Evolutionary conservation across 2,329 filamentous ascomycete species (phyloP).

Genomic region (Dactylellina parvicollis): DNA sequence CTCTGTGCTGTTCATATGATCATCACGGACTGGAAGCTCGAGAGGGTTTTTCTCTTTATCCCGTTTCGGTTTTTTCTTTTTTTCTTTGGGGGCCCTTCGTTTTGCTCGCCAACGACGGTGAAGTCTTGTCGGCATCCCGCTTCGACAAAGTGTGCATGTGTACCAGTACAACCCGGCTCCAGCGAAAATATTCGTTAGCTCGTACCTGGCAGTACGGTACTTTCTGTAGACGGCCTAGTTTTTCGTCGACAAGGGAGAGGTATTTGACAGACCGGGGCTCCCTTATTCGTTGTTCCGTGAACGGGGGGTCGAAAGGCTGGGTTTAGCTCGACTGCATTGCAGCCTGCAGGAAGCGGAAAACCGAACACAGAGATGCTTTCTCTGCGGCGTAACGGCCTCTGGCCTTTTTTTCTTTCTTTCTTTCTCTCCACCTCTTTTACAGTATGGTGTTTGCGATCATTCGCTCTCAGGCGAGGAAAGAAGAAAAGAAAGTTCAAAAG

Average conservation of each 20-base stretch:
- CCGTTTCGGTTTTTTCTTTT: not conserved
- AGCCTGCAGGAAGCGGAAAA: conserved; percentile 20
- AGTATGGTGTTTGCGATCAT: too few relatives aligned
- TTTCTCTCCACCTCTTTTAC: not conserved
- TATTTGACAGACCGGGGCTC: conserved; percentile 47
- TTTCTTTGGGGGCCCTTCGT: not conserved
- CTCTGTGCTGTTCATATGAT: conserved; percentile 14
- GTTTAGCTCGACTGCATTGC: not conserved
- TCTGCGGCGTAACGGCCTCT: not conserved
- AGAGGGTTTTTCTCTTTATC: not conserved
- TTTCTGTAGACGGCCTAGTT: conserved; percentile 17
- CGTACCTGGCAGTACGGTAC: conserved; percentile 7
- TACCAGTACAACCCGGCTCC: conserved; percentile 2
- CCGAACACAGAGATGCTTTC: not conserved
- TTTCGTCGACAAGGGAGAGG: conserved; percentile 14
- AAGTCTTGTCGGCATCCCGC: not conserved
- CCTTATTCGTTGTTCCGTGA: conserved; percentile 21
- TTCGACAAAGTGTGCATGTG: conserved; percentile 3
- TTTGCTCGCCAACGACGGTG: not conserved
- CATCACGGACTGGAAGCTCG: not conserved
- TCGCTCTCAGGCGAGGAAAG: not conserved
- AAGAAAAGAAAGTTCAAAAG: not conserved
- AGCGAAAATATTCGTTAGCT: not conserved
- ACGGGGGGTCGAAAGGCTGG: conserved; percentile 14
- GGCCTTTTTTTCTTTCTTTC: not conserved